Conservation (phyloP, 441 rosid genomes). For the Populus hybrid region DNA sequence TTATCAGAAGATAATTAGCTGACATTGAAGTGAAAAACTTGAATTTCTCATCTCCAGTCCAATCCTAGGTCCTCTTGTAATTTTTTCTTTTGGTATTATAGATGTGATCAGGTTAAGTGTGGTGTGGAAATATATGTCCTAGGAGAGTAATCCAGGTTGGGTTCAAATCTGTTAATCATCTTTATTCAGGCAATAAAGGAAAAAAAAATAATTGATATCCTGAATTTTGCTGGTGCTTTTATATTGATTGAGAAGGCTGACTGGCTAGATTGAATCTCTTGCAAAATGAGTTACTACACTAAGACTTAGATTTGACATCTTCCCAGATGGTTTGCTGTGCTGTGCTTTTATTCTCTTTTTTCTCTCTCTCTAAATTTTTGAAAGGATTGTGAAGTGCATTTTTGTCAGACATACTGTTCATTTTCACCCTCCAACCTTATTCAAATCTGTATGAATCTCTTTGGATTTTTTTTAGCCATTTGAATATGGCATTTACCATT, state of each 20-base stretch:
- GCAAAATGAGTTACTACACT: neutral
- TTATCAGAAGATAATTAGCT: neutral
- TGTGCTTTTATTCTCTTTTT: constrained; percentile 5
- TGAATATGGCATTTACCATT: constrained; percentile 4
- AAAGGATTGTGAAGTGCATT: neutral
- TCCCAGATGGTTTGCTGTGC: neutral
- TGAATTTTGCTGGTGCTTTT: constrained; percentile 5
- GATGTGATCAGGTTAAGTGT: neutral
- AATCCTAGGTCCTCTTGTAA: neutral
- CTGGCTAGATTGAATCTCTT: neutral
- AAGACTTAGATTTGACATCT: neutral
- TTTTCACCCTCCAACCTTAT: neutral
- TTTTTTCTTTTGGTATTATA: neutral
- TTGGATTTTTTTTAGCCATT: neutral
- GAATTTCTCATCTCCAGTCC: neutral
- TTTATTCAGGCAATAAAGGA: neutral
- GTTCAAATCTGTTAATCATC: neutral
- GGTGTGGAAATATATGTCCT: neutral
- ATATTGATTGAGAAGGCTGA: neutral
- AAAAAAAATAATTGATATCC: neutral
- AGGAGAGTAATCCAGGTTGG: neutral
- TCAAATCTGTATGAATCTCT: neutral
- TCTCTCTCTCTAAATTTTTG: neutral
- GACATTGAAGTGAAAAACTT: neutral
- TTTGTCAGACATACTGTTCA: neutral